A percentile compares a stretch with the other conserved stretches of the same genome.
Evolutionary conservation across 164 flowering plant species (phyloP).

Genomic region (Umbilicus rupestris): DNA sequence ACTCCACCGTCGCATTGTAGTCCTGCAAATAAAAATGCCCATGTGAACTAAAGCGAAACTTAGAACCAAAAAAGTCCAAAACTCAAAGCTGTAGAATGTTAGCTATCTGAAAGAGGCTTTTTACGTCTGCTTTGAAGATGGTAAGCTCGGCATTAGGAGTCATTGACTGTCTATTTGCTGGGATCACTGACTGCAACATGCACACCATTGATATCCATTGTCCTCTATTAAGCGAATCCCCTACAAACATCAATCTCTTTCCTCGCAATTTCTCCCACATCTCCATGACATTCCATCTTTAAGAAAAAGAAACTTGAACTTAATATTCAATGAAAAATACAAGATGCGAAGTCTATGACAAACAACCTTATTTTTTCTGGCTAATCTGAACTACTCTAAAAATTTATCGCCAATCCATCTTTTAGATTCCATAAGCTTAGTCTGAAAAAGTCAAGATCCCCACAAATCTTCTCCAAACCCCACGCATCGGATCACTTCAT

Average conservation of each 20-base stretch:
- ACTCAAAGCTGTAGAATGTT: background rate
- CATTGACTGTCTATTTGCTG: constrained; percentile 59
- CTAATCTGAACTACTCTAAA: too few species aligned
- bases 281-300: constrained; percentile 70
- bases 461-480: background rate
- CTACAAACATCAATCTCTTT: constrained; percentile 92
- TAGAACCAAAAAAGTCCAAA: background rate
- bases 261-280: constrained; percentile 95
- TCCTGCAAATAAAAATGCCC: constrained; percentile 31
- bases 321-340: background rate
- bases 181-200: constrained; percentile 70
- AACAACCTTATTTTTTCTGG: background rate
- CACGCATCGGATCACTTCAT: background rate
- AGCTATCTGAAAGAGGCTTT: background rate
- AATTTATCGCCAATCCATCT: too few species aligned
- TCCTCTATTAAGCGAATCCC: constrained; percentile 92
- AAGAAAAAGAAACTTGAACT: constrained; percentile 4
- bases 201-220: constrained; percentile 99
- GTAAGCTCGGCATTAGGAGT: constrained; percentile 79
- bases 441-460: background rate
- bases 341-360: background rate
- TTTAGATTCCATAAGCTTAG: background rate
- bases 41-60: background rate
- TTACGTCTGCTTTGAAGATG: constrained; percentile 85
- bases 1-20: constrained; percentile 88